Conservation (phyloP, 1,139 yeast genomes). For the Geotrichum fermentans region DNA sequence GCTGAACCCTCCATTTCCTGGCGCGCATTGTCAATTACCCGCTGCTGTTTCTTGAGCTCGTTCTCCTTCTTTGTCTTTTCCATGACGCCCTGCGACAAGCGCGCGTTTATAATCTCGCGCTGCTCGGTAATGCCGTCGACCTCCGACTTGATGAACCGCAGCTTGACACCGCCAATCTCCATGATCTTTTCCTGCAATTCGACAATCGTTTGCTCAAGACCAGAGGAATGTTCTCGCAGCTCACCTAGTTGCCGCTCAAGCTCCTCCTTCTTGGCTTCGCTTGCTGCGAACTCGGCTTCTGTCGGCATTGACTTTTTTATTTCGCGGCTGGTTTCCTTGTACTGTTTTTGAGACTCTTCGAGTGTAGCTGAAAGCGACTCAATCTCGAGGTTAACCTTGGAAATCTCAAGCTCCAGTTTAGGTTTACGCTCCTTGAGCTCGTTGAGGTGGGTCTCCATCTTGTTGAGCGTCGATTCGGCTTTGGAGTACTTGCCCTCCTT, state of each 20-base stretch:
- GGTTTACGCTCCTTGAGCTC: conserved; percentile 64
- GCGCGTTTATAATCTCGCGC: conserved; percentile 57
- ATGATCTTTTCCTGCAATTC: conserved; percentile 69
- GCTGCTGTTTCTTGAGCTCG: conserved; percentile 55
- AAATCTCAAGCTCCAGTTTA: conserved; percentile 58
- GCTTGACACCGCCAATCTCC: conserved; percentile 87
- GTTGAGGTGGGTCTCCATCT: conserved; percentile 57
- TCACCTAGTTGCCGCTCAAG: conserved; percentile 42
- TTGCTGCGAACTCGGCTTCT: conserved; percentile 36
- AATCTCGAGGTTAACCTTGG: conserved; percentile 61
- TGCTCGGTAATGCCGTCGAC: conserved; percentile 73
- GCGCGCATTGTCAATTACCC: conserved; percentile 45
- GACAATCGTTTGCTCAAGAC: conserved; percentile 55
- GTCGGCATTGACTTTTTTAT: conserved; percentile 25
- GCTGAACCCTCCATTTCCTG: conserved; percentile 31
- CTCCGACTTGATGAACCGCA: conserved; percentile 73
- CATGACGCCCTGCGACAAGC: conserved; percentile 57
- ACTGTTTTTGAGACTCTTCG: conserved; percentile 41
- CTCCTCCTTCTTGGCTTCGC: conserved; percentile 39
- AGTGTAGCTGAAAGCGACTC: conserved; percentile 51
- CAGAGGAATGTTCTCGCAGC: conserved; percentile 53
- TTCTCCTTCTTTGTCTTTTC: conserved; percentile 61
- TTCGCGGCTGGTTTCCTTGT: conserved; percentile 28
- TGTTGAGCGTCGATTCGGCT: conserved; percentile 51
- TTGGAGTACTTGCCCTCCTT: conserved; percentile 54